Conservation (phyloP, 345 rosid species). For the Lepidium africanum region DNA sequence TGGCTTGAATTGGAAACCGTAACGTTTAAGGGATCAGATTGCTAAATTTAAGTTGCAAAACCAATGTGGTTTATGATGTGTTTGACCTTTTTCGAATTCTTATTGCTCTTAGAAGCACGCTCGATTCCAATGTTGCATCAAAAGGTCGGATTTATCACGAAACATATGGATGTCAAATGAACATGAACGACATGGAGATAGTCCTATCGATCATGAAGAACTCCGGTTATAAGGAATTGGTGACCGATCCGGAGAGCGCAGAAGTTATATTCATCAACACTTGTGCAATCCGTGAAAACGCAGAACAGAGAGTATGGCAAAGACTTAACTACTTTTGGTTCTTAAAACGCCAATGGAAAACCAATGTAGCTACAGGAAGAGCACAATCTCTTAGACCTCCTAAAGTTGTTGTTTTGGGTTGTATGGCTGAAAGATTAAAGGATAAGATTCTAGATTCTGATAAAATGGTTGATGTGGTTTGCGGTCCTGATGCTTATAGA, state of each 20-base stretch:
- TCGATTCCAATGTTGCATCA: conserved; percentile 31
- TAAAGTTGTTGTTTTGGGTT: conserved; percentile 90
- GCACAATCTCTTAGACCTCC: conserved; percentile 63
- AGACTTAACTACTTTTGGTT: conserved; percentile 96
- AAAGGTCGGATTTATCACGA: conserved; percentile 85
- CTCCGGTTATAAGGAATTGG: conserved; percentile 64
- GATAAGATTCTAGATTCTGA: conserved; percentile 86
- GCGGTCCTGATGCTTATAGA: conserved; percentile 94
- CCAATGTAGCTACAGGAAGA: conserved; percentile 61
- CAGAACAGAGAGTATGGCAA: conserved; percentile 95
- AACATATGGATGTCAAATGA: conserved; percentile 97
- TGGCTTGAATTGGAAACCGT: not conserved
- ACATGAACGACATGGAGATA: conserved; percentile 90
- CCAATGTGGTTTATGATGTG: not conserved
- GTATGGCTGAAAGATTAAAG: conserved; percentile 95
- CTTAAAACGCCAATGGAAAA: conserved; percentile 83
- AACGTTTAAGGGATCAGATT: not conserved
- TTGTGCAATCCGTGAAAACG: conserved; percentile 87
- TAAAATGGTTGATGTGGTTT: conserved; percentile 98
- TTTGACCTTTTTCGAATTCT: conserved; percentile 3
- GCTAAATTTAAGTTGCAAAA: not conserved
- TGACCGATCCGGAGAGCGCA: conserved; percentile 70
- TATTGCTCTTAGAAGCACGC: conserved; percentile 28
- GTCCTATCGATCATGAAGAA: conserved; percentile 83
- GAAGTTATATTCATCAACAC: conserved; percentile 87